Percentiles rank a stretch among this genome's conserved stretches.
Evolutionary conservation across 768 basidiomycete genomes (phyloP).

Genomic region (Pisolithus tinctorius): DNA sequence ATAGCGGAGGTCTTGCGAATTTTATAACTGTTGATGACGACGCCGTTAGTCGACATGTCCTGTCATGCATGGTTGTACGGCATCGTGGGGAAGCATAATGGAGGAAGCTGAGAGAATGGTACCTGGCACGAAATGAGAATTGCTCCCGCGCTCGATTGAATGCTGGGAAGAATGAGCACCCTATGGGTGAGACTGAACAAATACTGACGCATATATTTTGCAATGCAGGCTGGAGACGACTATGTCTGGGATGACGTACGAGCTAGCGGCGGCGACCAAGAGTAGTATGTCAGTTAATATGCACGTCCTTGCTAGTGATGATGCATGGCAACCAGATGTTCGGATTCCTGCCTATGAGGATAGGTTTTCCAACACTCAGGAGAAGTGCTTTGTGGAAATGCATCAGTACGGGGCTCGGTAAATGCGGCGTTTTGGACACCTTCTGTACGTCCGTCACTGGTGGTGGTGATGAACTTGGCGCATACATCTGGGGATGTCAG

Average conservation of each 20-base stretch:
- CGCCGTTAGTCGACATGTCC: constrained; percentile 76
- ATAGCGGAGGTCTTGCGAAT: constrained; percentile 64
- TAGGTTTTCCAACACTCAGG: constrained; percentile 55
- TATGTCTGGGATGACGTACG: constrained; percentile 58
- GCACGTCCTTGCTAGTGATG: background rate
- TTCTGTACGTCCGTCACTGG: constrained; percentile 56
- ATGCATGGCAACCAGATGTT: constrained; percentile 43
- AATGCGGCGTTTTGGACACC: constrained; percentile 29
- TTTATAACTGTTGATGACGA: constrained; percentile 61
- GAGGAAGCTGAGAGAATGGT: constrained; percentile 1
- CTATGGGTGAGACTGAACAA: background rate
- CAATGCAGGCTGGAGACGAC: constrained; percentile 69
- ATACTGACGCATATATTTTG: constrained; percentile 69
- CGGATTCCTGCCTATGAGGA: constrained; percentile 68
- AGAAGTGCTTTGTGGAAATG: constrained; percentile 41
- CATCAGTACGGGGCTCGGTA: background rate
- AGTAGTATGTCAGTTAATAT: background rate
- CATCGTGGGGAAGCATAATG: background rate
- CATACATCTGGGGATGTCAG: constrained; percentile 42
- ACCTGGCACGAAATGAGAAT: constrained; percentile 79
- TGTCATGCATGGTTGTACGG: constrained; percentile 20
- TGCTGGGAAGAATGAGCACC: constrained; percentile 32
- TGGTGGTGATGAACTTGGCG: constrained; percentile 63
- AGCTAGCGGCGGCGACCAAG: constrained; percentile 17
- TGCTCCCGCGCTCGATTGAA: constrained; percentile 63